phyloP scores from a whole-genome alignment of 2,329 filamentous ascomycete species.

The Esteya vermicola region DNA sequence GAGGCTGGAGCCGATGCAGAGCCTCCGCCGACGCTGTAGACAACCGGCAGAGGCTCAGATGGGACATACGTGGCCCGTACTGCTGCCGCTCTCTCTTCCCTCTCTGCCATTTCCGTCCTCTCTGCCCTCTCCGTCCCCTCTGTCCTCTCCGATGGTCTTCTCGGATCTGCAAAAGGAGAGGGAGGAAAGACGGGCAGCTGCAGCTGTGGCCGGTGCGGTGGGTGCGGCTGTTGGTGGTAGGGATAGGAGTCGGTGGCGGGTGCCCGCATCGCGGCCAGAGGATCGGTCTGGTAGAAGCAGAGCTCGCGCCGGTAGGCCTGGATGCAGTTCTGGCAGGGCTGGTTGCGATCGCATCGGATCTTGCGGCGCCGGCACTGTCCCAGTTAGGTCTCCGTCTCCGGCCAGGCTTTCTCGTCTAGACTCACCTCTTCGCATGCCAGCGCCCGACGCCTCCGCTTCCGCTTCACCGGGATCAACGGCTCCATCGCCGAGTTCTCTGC shows the following conservation, averaged over 20 bases:
- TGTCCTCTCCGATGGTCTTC: too few relatives aligned
- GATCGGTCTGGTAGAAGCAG: constrained; percentile 11
- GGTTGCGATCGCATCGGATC: constrained; percentile 25
- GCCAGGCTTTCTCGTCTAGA: not conserved
- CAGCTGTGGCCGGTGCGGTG: not conserved
- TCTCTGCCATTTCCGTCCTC: too few relatives aligned
- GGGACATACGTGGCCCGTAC: too few relatives aligned
- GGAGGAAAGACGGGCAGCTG: too few relatives aligned
- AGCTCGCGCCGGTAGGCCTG: constrained; percentile 15
- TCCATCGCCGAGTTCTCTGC: too few relatives aligned
- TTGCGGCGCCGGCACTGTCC: constrained; percentile 26
- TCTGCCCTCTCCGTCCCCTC: too few relatives aligned
- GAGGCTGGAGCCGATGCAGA: too few relatives aligned
- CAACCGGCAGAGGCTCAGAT: too few relatives aligned
- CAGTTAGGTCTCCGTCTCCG: not conserved
- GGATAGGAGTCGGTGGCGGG: constrained; percentile 2
- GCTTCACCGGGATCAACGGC: too few relatives aligned
- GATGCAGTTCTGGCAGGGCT: constrained; percentile 26
- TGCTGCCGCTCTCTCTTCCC: too few relatives aligned
- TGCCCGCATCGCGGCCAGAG: constrained; percentile 6
- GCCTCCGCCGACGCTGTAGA: too few relatives aligned
- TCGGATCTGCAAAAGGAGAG: too few relatives aligned
- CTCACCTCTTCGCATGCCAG: constrained; percentile 24
- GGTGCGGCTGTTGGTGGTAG: not conserved
- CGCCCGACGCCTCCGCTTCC: constrained; percentile 9